Base-by-base conservation (phyloP, 176 grass and related monocot genomes). In the Phoenix roebelenii region DNA sequence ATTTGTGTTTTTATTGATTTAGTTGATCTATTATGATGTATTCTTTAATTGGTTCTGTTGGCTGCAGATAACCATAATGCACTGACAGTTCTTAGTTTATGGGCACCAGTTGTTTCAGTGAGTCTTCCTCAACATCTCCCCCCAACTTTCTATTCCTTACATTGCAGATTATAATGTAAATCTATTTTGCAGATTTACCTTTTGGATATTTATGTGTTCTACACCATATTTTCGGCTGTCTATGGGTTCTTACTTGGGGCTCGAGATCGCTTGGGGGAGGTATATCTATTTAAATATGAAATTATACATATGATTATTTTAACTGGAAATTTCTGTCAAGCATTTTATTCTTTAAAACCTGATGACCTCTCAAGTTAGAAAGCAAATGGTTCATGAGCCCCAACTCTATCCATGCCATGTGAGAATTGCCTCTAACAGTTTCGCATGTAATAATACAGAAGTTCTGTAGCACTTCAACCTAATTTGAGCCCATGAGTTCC, bases 41-140 rank as follows among this genome's bases (percentile, higher is more conserved):
- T 51, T 16, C 15, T 15, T 18, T 7, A 58, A 52, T 80, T 75
- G 25, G 64, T 77, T 9, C 18, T 51, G 72, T 44, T 83, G 55
- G 28, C 69, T 81, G 70, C 90, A 95, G 90, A 85, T 78, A 89
- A 95, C 53, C 77, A 95, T 84, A 95, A 95, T 68, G 90, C 90
- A 48, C 7, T 95, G 44, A 86, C 90, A 61, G 64, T 95, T 61
- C 71, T 95, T 83, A 70, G 17, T 66, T 83, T 95, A 69, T 95
- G 90, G 90, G 85, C 90, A 61, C 90, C 90, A 52, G 74, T 95
- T 26, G 52, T 86, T 26, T 72, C 80, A 28, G 90, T 95, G 82
- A 95, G 90, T 82, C 35, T 44, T 44, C 35, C 35, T 9, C 32
- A 1, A 35, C 32, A 9, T 9, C 1, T 6, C 7, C 32, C 32